A percentile compares a stretch with the other conserved stretches of the same genome.
phyloP scores from a whole-genome alignment of 176 grass and related monocot genomes.

The Phragmites australis region DNA sequence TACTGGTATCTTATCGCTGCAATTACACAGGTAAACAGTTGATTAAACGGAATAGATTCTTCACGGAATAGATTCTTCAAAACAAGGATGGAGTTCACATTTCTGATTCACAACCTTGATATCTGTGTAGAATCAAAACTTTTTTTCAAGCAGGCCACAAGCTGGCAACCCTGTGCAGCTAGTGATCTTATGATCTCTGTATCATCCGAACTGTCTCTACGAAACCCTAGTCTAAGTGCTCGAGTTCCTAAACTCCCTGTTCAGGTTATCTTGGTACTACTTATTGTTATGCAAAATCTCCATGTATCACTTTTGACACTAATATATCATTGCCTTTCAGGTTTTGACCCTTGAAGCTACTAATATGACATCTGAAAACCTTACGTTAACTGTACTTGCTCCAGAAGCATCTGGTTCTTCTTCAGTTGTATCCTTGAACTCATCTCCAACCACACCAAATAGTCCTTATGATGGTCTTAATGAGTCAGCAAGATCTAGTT shows the following conservation, averaged over 20 bases:
- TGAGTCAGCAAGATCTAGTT: slow-evolving; percentile 43
- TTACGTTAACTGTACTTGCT: slow-evolving; percentile 93
- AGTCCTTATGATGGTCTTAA: slow-evolving; percentile 48
- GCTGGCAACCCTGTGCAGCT: slow-evolving; percentile 73
- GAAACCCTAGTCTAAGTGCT: slow-evolving; percentile 54
- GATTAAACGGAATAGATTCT: slow-evolving; percentile 10
- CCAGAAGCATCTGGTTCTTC: slow-evolving; percentile 83
- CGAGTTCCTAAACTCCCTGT: slow-evolving; percentile 82
- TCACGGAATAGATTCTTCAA: not conserved
- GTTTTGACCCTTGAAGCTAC: slow-evolving; percentile 97
- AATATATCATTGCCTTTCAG: slow-evolving; percentile 47
- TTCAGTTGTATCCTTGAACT: slow-evolving; percentile 82
- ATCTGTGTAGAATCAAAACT: slow-evolving; percentile 82
- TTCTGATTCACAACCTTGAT: slow-evolving; percentile 41
- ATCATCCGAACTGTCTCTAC: slow-evolving; percentile 63
- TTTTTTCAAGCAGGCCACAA: slow-evolving; percentile 91
- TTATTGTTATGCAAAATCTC: slow-evolving; percentile 14
- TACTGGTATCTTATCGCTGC: slow-evolving; percentile 88
- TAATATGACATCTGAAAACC: slow-evolving; percentile 89
- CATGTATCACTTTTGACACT: slow-evolving; percentile 28
- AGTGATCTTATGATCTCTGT: slow-evolving; percentile 95
- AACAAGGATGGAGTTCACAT: slow-evolving; percentile 10
- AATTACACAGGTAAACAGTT: slow-evolving; percentile 81
- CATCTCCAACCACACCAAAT: slow-evolving; percentile 68
- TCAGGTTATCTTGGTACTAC: slow-evolving; percentile 58